phyloP scores from a whole-genome alignment of 495 filamentous ascomycete species.

The Cetradonia linearis region DNA sequence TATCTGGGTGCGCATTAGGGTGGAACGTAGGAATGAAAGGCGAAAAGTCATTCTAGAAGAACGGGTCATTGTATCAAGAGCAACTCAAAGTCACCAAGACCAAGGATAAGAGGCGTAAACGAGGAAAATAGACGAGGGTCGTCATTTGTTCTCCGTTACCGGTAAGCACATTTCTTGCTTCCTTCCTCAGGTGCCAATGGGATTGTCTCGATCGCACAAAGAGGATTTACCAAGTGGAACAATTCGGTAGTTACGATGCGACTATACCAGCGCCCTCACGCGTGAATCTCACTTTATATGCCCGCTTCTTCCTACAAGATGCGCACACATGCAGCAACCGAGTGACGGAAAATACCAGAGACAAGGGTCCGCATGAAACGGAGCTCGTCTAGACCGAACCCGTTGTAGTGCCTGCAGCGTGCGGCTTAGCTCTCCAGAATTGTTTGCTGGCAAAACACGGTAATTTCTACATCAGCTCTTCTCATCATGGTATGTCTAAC shows the following conservation, averaged over 20 bases:
- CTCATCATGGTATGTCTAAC: slow-evolving; percentile 20
- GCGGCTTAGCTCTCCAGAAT: neutral
- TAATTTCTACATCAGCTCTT: neutral
- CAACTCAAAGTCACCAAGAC: neutral
- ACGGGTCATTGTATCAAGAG: neutral
- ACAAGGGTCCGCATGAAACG: neutral
- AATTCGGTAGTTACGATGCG: neutral
- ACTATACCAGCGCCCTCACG: neutral
- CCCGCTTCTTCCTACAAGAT: neutral
- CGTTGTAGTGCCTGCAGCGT: slow-evolving; percentile 3
- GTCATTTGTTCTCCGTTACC: slow-evolving; percentile 9
- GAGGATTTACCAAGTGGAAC: neutral
- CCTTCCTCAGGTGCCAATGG: slow-evolving; percentile 1
- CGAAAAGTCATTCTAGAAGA: neutral
- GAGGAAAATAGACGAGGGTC: neutral
- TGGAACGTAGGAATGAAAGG: neutral
- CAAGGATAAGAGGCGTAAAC: neutral
- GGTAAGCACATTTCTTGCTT: slow-evolving; percentile 7
- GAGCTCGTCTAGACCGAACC: neutral
- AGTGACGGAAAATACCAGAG: neutral
- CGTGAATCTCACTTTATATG: neutral
- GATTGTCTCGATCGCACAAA: neutral
- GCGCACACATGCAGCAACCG: neutral
- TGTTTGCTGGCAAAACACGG: neutral
- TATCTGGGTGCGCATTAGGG: neutral